These are phyloP conservation scores for Talaromyces sp. DNA, from an alignment of 2,329 filamentous ascomycete genomes.

Conservation along the genomic window DNA sequence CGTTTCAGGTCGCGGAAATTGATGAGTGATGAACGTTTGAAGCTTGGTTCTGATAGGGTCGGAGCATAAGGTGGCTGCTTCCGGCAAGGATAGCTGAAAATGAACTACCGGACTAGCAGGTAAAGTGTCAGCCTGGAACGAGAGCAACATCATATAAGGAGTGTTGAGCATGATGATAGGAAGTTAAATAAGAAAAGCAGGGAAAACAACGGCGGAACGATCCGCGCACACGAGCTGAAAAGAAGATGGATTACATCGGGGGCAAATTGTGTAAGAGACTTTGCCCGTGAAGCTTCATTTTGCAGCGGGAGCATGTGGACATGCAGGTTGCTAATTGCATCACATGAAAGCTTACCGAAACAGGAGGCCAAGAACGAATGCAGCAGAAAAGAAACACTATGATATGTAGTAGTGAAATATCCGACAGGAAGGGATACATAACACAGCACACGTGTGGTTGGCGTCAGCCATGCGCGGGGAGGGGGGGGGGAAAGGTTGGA, in stretches of 20 bases:
- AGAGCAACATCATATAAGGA: neutral
- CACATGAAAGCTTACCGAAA: conserved; percentile 13
- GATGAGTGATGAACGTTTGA: neutral
- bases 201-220: neutral
- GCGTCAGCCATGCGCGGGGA: conserved; percentile 11
- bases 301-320: conserved; percentile 1
- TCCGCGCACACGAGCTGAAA: neutral
- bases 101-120: neutral
- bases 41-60: conserved; percentile 7
- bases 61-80: conserved; percentile 12
- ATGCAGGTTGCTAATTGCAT: neutral
- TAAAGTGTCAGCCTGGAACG: conserved; percentile 7
- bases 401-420: neutral
- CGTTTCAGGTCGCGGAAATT: neutral
- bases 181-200: neutral
- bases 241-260: neutral
- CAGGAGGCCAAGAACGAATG: conserved; percentile 2
- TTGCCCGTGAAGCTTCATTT: conserved; percentile 3
- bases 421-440: conserved; percentile 1
- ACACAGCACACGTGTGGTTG: conserved; percentile 10
- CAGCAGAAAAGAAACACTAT: neutral
- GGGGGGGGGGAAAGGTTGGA: neutral
- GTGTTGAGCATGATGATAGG: neutral
- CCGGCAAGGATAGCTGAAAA: conserved; percentile 9
- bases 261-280: neutral